Evolutionary conservation across 1,284 basidiomycete genomes (phyloP).

Genomic region (Taiwanofungus camphoratus): DNA sequence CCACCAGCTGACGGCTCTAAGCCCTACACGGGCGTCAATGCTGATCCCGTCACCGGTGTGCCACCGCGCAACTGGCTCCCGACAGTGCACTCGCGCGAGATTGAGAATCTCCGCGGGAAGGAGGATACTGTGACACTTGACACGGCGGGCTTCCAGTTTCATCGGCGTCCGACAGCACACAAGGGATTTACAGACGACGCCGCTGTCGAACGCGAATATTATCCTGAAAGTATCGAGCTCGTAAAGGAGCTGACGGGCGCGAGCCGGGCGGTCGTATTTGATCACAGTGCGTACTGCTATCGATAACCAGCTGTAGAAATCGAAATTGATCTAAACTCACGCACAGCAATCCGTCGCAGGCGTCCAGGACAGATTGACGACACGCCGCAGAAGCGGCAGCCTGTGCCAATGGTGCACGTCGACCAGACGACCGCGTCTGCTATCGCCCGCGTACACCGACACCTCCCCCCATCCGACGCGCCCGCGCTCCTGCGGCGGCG

Average conservation of each 20-base stretch:
- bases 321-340: neutral
- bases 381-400: constrained; percentile 40
- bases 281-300: constrained; percentile 46
- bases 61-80: constrained; percentile 19
- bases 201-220: constrained; percentile 48
- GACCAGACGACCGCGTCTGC: constrained; percentile 49
- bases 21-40: constrained; percentile 25
- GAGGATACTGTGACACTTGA: constrained; percentile 45
- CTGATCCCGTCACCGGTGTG: constrained; percentile 18
- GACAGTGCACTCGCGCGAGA: constrained; percentile 28
- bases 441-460: constrained; percentile 43
- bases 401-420: constrained; percentile 43
- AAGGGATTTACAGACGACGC: constrained; percentile 41
- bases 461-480: constrained; percentile 44
- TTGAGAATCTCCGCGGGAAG: constrained; percentile 55
- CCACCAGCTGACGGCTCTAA: constrained; percentile 29
- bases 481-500: constrained; percentile 39
- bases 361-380: constrained; percentile 35
- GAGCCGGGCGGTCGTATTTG: constrained; percentile 51
- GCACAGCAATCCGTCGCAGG: constrained; percentile 41
- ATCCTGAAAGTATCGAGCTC: constrained; percentile 52
- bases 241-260: constrained; percentile 60
- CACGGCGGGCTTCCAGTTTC: constrained; percentile 50
- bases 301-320: neutral
- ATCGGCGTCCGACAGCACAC: constrained; percentile 36